phyloP scores from a whole-genome alignment of 2,329 filamentous ascomycete genomes.

The Aspergillus aculeatinus region DNA sequence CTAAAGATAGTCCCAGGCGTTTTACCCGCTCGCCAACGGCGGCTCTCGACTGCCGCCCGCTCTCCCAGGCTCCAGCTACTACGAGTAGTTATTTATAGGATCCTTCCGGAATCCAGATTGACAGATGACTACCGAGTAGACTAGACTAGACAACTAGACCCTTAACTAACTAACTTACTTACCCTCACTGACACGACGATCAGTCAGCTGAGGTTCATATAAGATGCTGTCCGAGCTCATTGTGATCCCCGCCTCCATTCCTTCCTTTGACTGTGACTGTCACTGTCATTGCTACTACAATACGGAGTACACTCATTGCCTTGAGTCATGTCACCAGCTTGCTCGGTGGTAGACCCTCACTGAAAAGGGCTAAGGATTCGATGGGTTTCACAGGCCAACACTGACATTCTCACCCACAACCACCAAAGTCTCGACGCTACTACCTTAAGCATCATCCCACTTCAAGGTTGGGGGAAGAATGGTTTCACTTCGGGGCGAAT shows the following conservation, averaged over 20 bases:
- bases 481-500: neutral
- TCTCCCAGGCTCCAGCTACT: neutral
- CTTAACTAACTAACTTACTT: neutral
- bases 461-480: neutral
- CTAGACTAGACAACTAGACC: no score
- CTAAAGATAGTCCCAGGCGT: conserved; percentile 31
- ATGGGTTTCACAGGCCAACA: neutral
- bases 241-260: neutral
- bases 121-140: neutral
- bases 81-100: conserved; percentile 1
- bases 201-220: neutral
- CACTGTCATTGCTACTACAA: no score
- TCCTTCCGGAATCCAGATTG: neutral
- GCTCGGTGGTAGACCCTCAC: neutral
- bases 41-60: conserved; percentile 4
- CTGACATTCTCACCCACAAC: neutral
- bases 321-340: neutral
- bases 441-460: neutral
- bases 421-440: neutral
- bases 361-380: neutral
- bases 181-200: neutral
- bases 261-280: no score
- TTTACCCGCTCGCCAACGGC: conserved; percentile 7
- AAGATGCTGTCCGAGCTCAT: neutral
- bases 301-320: neutral